A percentile compares a stretch with the other conserved stretches of the same genome.
Evolutionary conservation across 78 protist species (phyloP).

Genomic region (Protostelium mycophagum): DNA sequence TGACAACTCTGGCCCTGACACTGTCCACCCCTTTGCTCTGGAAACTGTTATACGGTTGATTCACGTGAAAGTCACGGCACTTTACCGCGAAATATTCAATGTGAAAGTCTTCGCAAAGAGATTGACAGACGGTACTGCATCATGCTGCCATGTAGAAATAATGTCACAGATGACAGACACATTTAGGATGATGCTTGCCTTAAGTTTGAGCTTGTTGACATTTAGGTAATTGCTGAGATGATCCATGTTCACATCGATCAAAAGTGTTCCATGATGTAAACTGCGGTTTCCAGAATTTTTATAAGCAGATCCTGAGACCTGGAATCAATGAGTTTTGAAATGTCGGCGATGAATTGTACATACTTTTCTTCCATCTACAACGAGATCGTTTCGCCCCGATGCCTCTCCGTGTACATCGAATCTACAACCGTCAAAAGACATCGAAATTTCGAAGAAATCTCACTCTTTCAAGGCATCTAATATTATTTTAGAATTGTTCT

Average conservation of each 20-base stretch:
- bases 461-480: constrained; percentile 6
- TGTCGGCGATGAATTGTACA: neutral
- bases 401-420: constrained; percentile 28
- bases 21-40: constrained; percentile 54
- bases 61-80: too few species aligned
- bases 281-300: constrained; percentile 37
- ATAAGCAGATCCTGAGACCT: constrained; percentile 55
- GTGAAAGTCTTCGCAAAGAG: neutral
- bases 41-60: neutral
- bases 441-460: neutral
- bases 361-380: constrained; percentile 36
- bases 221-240: constrained; percentile 42
- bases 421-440: neutral
- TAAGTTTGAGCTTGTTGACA: constrained; percentile 53
- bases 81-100: neutral
- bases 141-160: neutral
- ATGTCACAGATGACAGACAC: neutral
- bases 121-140: neutral
- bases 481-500: constrained; percentile 30
- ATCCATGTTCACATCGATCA: constrained; percentile 41
- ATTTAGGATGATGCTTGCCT: neutral
- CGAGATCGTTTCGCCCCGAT: constrained; percentile 60
- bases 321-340: neutral
- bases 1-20: constrained; percentile 42
- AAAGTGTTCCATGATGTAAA: constrained; percentile 66